These are phyloP conservation scores for Glycine soja DNA, from an alignment of 306 rosid species.

Conservation along the genomic window DNA sequence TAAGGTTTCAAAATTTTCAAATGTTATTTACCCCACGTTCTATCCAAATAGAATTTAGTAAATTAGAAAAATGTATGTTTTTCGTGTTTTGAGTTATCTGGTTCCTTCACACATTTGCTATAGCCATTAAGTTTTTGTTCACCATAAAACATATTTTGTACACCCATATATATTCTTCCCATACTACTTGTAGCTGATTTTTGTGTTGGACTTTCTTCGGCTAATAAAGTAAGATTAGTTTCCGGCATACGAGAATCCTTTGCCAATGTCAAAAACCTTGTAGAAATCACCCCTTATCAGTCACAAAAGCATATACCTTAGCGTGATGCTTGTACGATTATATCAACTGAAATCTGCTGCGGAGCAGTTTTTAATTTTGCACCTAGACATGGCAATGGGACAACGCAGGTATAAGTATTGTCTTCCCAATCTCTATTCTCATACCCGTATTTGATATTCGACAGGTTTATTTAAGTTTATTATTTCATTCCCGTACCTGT, in stretches of 20 bases:
- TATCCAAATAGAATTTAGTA: no score
- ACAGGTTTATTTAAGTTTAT: no score
- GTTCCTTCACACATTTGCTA: neutral
- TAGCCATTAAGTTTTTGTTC: neutral
- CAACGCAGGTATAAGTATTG: no score
- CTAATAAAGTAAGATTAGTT: neutral
- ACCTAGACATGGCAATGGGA: no score
- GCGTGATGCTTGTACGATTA: constrained; percentile 13
- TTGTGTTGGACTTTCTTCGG: neutral
- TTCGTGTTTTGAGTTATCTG: neutral
- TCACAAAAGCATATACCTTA: constrained; percentile 6
- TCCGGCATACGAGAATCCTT: constrained; percentile 39
- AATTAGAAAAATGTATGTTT: no score
- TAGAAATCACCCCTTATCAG: constrained; percentile 47
- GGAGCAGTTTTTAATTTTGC: constrained; percentile 22
- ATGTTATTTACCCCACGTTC: no score
- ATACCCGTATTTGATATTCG: no score
- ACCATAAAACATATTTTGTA: neutral
- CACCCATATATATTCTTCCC: neutral
- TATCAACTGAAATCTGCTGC: constrained; percentile 8
- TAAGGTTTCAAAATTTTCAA: no score
- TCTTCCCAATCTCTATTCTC: no score
- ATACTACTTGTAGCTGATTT: constrained; percentile 12
- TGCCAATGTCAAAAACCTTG: constrained; percentile 50
- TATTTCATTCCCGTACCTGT: no score